Conservation (phyloP, 2,329 filamentous ascomycete species). For the Scytalidium lignicola region DNA sequence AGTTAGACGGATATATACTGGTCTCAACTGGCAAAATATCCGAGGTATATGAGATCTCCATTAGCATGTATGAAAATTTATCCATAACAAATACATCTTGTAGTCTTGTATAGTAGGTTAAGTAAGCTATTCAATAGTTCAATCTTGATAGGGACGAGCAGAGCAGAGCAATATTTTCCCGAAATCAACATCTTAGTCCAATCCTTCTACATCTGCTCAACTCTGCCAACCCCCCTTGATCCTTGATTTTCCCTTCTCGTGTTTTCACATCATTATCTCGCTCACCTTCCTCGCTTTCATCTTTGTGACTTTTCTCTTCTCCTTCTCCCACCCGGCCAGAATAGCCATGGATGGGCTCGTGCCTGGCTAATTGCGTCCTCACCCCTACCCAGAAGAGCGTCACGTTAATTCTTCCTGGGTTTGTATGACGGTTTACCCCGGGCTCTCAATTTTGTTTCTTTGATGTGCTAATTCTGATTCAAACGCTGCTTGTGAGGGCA, state of each 20-base stretch:
- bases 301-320: not conserved
- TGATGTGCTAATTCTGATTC: too few relatives aligned
- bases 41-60: too few relatives aligned
- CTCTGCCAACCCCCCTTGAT: not conserved
- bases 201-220: slow-evolving; percentile 3
- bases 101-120: too few relatives aligned
- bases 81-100: too few relatives aligned
- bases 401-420: slow-evolving; percentile 5
- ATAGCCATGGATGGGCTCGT: slow-evolving; percentile 5
- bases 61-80: too few relatives aligned
- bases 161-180: too few relatives aligned
- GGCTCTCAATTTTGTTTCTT: too few relatives aligned
- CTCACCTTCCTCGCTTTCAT: not conserved
- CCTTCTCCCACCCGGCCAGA: slow-evolving; percentile 6
- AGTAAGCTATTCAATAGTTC: too few relatives aligned
- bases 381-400: slow-evolving; percentile 2
- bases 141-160: too few relatives aligned
- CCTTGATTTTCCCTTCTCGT: not conserved
- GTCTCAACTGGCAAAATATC: too few relatives aligned
- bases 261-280: not conserved
- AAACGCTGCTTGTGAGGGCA: not conserved
- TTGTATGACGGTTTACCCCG: slow-evolving; percentile 9
- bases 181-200: not conserved
- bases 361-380: slow-evolving; percentile 8
- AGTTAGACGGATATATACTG: too few relatives aligned